These are phyloP conservation scores for Trichoderma citrinoviride DNA, from an alignment of 2,329 filamentous ascomycete species.

Conservation along the genomic window DNA sequence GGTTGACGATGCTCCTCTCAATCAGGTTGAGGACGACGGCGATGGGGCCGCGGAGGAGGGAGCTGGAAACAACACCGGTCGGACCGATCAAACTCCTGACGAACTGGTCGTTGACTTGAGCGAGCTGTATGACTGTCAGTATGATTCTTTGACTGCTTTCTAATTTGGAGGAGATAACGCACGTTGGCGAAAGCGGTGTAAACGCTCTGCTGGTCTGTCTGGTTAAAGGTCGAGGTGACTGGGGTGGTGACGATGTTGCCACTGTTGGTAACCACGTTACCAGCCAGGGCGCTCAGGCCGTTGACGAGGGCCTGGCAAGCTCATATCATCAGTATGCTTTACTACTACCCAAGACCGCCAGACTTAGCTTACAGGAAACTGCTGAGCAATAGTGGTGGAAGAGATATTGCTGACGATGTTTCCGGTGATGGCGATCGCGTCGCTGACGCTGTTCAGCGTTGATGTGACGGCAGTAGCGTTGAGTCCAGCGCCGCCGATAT, in stretches of 20 bases:
- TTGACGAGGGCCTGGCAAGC: not conserved
- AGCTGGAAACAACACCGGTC: slow-evolving; percentile 19
- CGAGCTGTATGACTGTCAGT: slow-evolving; percentile 18
- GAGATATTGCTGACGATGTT: slow-evolving; percentile 13
- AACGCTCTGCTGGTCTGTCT: slow-evolving; percentile 22
- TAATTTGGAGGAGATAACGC: not conserved
- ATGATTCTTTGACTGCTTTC: not conserved
- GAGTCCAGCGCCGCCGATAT: not conserved
- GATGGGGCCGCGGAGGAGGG: slow-evolving; percentile 22
- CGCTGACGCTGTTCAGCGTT: slow-evolving; percentile 22
- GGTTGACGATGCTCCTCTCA: slow-evolving; percentile 24
- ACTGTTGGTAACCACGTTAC: not conserved
- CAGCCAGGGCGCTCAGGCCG: not conserved
- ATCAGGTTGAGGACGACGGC: slow-evolving; percentile 24
- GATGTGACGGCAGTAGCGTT: not conserved
- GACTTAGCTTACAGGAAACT: not conserved
- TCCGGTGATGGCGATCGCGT: slow-evolving; percentile 21
- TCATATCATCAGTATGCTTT: not conserved
- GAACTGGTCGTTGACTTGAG: slow-evolving; percentile 24
- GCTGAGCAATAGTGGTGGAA: not conserved
- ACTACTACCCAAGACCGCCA: no score
- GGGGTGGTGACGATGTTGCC: not conserved
- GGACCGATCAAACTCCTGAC: slow-evolving; percentile 26
- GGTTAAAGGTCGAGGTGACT: not conserved
- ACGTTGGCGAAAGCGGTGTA: slow-evolving; percentile 23